These are phyloP conservation scores for Pseudogymnoascus sp. DNA, from an alignment of 2,329 filamentous ascomycete genomes.

Conservation along the genomic window DNA sequence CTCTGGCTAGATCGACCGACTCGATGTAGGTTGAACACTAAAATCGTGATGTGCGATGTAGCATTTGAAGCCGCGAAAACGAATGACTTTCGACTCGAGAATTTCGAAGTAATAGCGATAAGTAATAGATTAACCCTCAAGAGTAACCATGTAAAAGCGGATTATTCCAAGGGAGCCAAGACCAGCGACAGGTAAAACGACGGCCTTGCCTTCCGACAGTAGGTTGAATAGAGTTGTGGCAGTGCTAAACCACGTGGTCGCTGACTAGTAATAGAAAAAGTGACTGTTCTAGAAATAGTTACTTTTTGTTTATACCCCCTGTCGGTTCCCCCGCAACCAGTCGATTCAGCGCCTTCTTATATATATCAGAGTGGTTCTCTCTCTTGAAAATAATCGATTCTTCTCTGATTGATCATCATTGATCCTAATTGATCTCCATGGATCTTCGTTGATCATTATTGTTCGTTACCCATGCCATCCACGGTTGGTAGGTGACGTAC, in stretches of 20 bases:
- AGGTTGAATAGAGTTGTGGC: conserved; percentile 1
- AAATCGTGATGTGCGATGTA: neutral
- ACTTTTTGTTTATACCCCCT: neutral
- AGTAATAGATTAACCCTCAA: neutral
- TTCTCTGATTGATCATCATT: neutral
- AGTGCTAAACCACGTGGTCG: conserved; percentile 2
- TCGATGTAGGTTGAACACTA: neutral
- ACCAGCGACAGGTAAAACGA: neutral
- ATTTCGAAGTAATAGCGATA: neutral
- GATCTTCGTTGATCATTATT: neutral
- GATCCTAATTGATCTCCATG: neutral
- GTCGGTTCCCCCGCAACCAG: neutral
- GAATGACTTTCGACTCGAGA: neutral
- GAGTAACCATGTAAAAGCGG: neutral
- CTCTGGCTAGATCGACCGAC: conserved; percentile 2
- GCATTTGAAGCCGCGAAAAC: neutral
- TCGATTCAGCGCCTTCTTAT: neutral
- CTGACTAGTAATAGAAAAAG: conserved; percentile 2
- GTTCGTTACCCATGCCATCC: neutral
- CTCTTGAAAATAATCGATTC: neutral
- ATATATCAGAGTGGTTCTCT: neutral
- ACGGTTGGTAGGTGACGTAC: neutral
- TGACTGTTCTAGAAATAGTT: conserved; percentile 6
- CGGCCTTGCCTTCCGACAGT: neutral
- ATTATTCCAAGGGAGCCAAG: neutral